These are phyloP conservation scores for Rhizopogon vinicolor DNA, from an alignment of 768 basidiomycete species.

Conservation along the genomic window DNA sequence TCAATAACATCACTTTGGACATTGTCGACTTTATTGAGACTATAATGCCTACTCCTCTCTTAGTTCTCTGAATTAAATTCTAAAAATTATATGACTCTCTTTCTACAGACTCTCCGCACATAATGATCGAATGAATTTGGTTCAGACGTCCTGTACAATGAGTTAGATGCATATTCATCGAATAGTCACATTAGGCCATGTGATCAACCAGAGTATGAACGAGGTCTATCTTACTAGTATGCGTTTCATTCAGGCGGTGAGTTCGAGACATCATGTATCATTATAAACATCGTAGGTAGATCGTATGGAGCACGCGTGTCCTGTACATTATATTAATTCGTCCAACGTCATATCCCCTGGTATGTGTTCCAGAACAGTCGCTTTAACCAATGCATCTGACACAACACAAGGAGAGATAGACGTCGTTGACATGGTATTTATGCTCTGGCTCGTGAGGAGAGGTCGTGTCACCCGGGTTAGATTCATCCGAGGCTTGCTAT, in stretches of 20 bases:
- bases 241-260: too few relatives aligned
- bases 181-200: too few relatives aligned
- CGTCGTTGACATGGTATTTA: conserved; percentile 19
- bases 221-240: too few relatives aligned
- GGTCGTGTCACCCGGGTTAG: conserved; percentile 42
- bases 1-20: neutral
- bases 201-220: too few relatives aligned
- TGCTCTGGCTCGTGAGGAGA: conserved; percentile 41
- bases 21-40: too few relatives aligned
- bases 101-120: neutral
- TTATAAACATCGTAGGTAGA: conserved; percentile 13
- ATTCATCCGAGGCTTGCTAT: conserved; percentile 49
- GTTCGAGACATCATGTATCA: conserved; percentile 16
- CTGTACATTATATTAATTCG: conserved; percentile 29
- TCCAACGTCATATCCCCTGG: conserved; percentile 51
- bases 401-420: neutral
- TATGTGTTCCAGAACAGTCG: conserved; percentile 26
- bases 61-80: neutral
- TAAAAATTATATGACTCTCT: neutral
- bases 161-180: too few relatives aligned
- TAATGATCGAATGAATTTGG: neutral
- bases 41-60: neutral
- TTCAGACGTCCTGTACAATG: neutral
- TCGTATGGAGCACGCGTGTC: conserved; percentile 1
- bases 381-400: conserved; percentile 3